Base-by-base conservation (phyloP, 2,329 filamentous ascomycete genomes). In the Clarireedia homoeocarpa region DNA sequence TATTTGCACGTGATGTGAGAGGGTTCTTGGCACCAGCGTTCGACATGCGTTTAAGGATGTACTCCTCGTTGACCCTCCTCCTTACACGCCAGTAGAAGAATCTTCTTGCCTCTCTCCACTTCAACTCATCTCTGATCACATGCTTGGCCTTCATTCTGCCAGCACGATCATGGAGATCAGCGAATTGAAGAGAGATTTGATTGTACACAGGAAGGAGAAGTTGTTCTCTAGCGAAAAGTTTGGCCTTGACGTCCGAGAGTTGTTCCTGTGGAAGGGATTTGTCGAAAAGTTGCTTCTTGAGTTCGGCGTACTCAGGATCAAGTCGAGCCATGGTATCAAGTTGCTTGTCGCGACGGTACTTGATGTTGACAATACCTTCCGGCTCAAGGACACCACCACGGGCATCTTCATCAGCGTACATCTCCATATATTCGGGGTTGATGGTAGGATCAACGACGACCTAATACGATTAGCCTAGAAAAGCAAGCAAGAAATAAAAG, bases 71-170 rank as follows among this genome's bases (percentile, higher is more conserved):
- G 70, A 99, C 81, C 75, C 94, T 85, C 71, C 94, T 88, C 73
- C 95, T 91, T 61, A 96, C 86, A 74, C 94, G 92, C 94, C 95
- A 99, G 87, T 97, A 99, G 81, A 99, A 97, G 89, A 94, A 97
- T 70, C 92, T 87, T 63, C 94, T 86, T 9, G 92, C 86, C 66
- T 96, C 88, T 71, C 83, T 79, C 94, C 92, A 97, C 68, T 86
- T 82, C 42, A 99, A 80, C 12, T 84, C 76, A 66, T 88, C 82
- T 61, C 94, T 90, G 67, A 99, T 96, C 56, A 88, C 86, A 60
- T 91, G 88, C 85, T 99, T 99, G 73, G 94, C 94, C 77, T 96
- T 84, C 94, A 99, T 99, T 74, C 94, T 90, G 58, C 91, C 94
- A 45, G 94, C 86, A 48, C 94, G 91, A 73, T 99, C 94, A 77